Evolutionary conservation across 164 flowering plant species (phyloP).

Genomic region (Brasenia schreberi): DNA sequence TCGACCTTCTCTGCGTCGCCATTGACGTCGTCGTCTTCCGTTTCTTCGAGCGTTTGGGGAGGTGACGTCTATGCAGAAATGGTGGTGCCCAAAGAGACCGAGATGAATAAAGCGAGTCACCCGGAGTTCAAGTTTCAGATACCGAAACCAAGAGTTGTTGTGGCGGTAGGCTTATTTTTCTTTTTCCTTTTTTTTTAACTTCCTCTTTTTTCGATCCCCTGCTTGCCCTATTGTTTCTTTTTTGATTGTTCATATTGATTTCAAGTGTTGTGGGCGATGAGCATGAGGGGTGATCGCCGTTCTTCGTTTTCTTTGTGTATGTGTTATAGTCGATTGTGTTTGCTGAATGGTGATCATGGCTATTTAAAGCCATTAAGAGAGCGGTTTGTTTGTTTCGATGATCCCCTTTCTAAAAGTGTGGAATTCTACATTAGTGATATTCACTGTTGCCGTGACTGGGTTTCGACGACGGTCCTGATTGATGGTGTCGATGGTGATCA

Average conservation of each 20-base stretch:
- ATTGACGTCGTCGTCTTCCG: not conserved
- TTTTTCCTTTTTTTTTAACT: too few species aligned
- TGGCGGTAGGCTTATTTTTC: not conserved
- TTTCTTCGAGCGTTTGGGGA: not conserved
- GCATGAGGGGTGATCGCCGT: not conserved
- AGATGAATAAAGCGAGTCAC: conserved; percentile 20
- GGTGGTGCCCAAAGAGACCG: conserved; percentile 32
- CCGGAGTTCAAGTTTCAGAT: conserved; percentile 32
- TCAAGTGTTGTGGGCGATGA: too few species aligned
- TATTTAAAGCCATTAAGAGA: not conserved
- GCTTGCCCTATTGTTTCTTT: too few species aligned
- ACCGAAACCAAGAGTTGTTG: conserved; percentile 29
- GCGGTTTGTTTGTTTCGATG: too few species aligned
- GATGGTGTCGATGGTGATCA: not conserved
- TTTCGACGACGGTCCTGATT: not conserved
- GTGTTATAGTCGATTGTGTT: too few species aligned
- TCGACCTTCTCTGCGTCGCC: not conserved
- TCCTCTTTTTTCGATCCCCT: not conserved
- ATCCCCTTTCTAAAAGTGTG: too few species aligned
- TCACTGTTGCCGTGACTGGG: too few species aligned
- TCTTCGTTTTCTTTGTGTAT: not conserved
- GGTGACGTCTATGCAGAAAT: conserved; percentile 36
- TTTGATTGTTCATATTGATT: not conserved
- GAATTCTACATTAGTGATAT: too few species aligned
- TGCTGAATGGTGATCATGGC: not conserved